Percentiles rank a stretch among this genome's conserved stretches.
Conservation (phyloP, 495 filamentous ascomycete species). For the Trichoderma asperelloides region DNA sequence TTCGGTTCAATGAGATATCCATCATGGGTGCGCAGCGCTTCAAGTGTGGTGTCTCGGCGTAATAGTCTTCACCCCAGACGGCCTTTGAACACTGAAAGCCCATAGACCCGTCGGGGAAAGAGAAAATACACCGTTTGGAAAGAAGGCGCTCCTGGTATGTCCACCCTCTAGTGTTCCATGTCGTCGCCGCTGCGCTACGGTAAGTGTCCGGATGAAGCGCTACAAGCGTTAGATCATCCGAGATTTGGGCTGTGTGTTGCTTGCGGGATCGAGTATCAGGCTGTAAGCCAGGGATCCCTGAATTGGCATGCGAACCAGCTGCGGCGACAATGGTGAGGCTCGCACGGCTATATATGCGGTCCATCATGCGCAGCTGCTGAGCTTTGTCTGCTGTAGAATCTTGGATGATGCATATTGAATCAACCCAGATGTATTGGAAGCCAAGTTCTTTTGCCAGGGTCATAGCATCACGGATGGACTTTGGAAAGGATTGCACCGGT, state of each 20-base stretch:
- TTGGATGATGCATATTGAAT: conserved; percentile 17
- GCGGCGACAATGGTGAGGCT: conserved; percentile 13
- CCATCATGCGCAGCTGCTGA: conserved; percentile 13
- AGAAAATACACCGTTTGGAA: not conserved
- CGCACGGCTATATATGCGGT: conserved; percentile 12
- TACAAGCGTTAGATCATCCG: not conserved
- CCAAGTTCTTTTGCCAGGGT: conserved; percentile 3
- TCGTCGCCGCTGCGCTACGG: not conserved
- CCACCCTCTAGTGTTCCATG: not conserved
- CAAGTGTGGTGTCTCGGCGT: not conserved
- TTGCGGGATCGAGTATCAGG: not conserved
- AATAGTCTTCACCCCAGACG: not conserved
- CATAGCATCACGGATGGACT: conserved; percentile 12
- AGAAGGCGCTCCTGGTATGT: not conserved
- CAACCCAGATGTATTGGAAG: conserved; percentile 17
- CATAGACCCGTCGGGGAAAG: not conserved
- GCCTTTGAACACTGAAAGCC: not conserved
- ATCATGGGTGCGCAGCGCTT: not conserved
- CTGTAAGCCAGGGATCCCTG: not conserved
- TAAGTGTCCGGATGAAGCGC: not conserved
- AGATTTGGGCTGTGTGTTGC: not conserved
- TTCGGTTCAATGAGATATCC: not conserved
- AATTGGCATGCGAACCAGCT: conserved; percentile 4
- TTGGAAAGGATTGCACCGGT: not conserved
- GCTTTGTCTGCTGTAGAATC: conserved; percentile 7